Evolutionary conservation across 371 early-diverging fungal species (phyloP), one percentile per base, ranked within the genome.

Genomic region (Mucor saturninus): DNA sequence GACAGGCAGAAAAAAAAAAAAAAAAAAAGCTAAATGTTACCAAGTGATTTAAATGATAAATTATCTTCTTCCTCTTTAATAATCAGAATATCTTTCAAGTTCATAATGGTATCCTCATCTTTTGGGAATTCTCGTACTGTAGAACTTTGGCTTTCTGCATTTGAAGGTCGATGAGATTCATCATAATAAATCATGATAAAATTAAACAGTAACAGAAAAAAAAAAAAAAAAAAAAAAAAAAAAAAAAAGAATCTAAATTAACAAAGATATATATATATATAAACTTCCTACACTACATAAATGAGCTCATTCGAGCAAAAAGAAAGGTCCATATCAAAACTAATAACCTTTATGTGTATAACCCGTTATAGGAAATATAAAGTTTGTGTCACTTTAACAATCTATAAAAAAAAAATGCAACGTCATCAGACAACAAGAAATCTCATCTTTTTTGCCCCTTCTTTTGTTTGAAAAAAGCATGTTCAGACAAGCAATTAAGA

Each of bases 401-500:
- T 35, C 35, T 35, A 35, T 35, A 6, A 35, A 35, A 35, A 35
- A 35, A 2, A 9, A 14, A 13, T 28, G 56, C 56, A 56, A 56
- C 56, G 56, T 56, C 56, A 56, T 56, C 56, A 56, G 21, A 15
- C 43, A 45, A 30, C 31, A 30, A 9, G n/a, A 31, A 15, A 56
- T 38, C 10, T 31, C 31, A 7, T 21, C 7, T 13, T 3, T 42
- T 14, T 30, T 2, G 8, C 43, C 13, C 40, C 14, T 31, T 56
- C 35, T 28, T 42, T 56, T 59, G 9, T 53, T 52, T 28, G 21
- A 46, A 15, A 28, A 15, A 45, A 15, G 26, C 29, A 61, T 61
- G 61, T 61, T 61, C 35, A 64, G 29, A 58, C 64, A 64, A 39
- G 39, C 64, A 9, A 37, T 11, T 21, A 58, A 43, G 53, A 58